These are phyloP conservation scores for Pisolithus microcarpus DNA, from an alignment of 768 basidiomycete species.

Conservation along the genomic window DNA sequence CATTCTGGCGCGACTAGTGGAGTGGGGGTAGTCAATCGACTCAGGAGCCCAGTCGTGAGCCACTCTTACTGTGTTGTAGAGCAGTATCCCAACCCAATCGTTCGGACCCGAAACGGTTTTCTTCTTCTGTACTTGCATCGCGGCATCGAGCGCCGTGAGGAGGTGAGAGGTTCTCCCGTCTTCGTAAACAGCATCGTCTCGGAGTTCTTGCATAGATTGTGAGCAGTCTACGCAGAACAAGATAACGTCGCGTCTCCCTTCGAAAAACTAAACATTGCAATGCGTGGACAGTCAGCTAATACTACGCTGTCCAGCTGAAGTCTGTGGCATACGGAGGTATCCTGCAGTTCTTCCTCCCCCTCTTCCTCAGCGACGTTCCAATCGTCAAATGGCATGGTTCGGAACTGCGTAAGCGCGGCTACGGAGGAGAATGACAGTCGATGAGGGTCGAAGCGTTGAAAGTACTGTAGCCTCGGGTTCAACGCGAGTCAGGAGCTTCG, in stretches of 20 bases:
- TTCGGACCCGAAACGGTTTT: conserved; percentile 86
- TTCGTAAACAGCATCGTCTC: conserved; percentile 59
- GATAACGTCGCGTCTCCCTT: conserved; percentile 77
- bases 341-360: conserved; percentile 78
- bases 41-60: neutral
- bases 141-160: conserved; percentile 72
- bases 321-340: conserved; percentile 41
- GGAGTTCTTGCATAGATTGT: conserved; percentile 73
- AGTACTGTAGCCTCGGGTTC: too few species aligned
- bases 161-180: conserved; percentile 68
- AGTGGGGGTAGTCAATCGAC: neutral
- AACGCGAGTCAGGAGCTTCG: too few species aligned
- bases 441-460: too few species aligned
- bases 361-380: conserved; percentile 78
- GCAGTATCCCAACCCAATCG: conserved; percentile 82
- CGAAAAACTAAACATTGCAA: conserved; percentile 44
- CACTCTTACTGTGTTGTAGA: conserved; percentile 83
- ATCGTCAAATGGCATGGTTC: conserved; percentile 50
- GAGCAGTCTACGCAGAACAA: conserved; percentile 97
- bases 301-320: conserved; percentile 6
- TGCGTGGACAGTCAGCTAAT: conserved; percentile 3
- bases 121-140: conserved; percentile 80
- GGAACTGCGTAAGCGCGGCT: too few species aligned
- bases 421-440: too few species aligned
- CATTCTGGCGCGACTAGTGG: conserved; percentile 18